Evolutionary conservation across 2,329 filamentous ascomycete genomes (phyloP).

Genomic region (Colletotrichum tropicicola): DNA sequence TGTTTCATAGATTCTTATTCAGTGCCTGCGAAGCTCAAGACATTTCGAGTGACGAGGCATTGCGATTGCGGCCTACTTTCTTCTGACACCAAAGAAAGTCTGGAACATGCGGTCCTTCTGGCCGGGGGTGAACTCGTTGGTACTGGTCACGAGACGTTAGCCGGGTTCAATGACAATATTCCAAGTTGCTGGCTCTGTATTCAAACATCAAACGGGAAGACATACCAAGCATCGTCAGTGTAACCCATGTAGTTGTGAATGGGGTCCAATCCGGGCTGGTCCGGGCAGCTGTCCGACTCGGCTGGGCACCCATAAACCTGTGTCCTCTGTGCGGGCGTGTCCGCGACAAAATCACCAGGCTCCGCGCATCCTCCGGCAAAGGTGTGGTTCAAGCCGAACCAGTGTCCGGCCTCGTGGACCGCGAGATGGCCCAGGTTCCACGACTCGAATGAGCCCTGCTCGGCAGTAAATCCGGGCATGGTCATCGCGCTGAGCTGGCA

Average conservation of each 20-base stretch:
- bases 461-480: conserved; percentile 21
- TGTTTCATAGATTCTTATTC: too few relatives aligned
- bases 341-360: conserved; percentile 45
- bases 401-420: conserved; percentile 53
- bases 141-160: not conserved
- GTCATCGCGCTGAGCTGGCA: conserved; percentile 28
- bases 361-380: conserved; percentile 45
- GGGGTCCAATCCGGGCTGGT: conserved; percentile 33
- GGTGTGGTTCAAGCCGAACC: conserved; percentile 53
- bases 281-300: conserved; percentile 35
- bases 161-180: too few relatives aligned
- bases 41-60: too few relatives aligned
- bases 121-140: conserved; percentile 49
- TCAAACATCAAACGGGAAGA: not conserved
- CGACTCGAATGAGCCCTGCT: conserved; percentile 15
- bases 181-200: too few relatives aligned
- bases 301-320: conserved; percentile 21
- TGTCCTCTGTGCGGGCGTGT: conserved; percentile 47
- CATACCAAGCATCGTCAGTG: conserved; percentile 43
- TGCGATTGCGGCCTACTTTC: too few relatives aligned
- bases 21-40: too few relatives aligned
- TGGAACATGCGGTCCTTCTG: conserved; percentile 48
- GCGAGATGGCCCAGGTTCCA: conserved; percentile 35
- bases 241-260: conserved; percentile 39
- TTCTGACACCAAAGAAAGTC: conserved; percentile 20